Conservation (phyloP, 192 early-diverging fungal genomes). For the Coemansia sp. region DNA sequence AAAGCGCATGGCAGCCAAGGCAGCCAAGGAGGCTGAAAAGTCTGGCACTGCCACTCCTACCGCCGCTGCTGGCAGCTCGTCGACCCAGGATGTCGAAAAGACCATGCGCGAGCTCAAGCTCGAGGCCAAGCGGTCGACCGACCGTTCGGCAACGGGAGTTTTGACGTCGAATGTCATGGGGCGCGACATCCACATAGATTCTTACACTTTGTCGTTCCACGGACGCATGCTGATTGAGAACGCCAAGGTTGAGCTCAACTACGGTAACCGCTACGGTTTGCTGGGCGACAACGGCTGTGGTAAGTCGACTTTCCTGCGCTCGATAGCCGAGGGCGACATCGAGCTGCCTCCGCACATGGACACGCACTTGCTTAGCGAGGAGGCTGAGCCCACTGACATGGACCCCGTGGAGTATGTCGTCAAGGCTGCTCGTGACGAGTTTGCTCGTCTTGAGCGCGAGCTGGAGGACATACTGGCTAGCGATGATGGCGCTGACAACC, state of each 20-base stretch:
- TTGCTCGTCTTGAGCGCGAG: constrained; percentile 85
- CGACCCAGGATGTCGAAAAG: constrained; percentile 47
- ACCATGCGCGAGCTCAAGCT: constrained; percentile 61
- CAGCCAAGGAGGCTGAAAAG: constrained; percentile 55
- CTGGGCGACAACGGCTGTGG: constrained; percentile 95
- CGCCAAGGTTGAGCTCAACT: constrained; percentile 95
- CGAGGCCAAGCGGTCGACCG: constrained; percentile 54
- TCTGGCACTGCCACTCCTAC: constrained; percentile 24
- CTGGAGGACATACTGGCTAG: constrained; percentile 87
- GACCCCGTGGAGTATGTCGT: constrained; percentile 92
- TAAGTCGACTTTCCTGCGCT: constrained; percentile 93
- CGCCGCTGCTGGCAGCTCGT: constrained; percentile 3
- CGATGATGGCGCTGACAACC: constrained; percentile 80
- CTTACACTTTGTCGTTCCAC: constrained; percentile 89
- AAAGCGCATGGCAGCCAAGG: constrained; percentile 77
- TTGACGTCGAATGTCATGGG: constrained; percentile 84
- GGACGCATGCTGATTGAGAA: constrained; percentile 94
- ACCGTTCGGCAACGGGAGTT: constrained; percentile 89
- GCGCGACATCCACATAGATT: constrained; percentile 96
- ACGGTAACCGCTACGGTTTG: constrained; percentile 95
- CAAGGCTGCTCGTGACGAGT: constrained; percentile 82
- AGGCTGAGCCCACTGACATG: constrained; percentile 91
- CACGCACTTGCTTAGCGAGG: constrained; percentile 92
- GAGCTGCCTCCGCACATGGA: constrained; percentile 66
- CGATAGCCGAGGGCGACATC: constrained; percentile 89